A percentile compares a stretch with the other conserved stretches of the same genome.
phyloP scores from a whole-genome alignment of 768 basidiomycete genomes.

The Myochromella boudieri region DNA sequence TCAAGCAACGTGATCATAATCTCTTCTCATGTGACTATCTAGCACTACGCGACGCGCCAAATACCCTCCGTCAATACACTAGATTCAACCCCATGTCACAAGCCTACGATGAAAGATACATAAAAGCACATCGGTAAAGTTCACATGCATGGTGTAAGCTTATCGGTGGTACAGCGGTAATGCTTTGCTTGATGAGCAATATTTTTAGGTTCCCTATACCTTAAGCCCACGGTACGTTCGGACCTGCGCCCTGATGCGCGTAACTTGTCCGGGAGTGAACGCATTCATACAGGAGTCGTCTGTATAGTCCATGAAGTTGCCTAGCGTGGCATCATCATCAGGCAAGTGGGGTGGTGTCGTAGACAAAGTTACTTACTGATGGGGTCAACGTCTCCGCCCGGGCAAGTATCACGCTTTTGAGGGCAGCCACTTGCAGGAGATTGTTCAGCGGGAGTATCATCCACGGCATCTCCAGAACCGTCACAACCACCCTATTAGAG shows the following conservation, averaged over 20 bases:
- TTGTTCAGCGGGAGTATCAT: constrained; percentile 42
- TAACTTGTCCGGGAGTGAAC: constrained; percentile 43
- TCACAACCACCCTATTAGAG: constrained; percentile 34
- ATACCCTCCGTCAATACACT: too few species aligned
- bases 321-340: constrained; percentile 6
- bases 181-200: too few species aligned
- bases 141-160: too few species aligned
- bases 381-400: constrained; percentile 34
- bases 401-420: constrained; percentile 28
- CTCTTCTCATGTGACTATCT: too few species aligned
- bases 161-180: too few species aligned
- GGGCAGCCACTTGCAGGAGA: constrained; percentile 38
- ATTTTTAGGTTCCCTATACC: too few species aligned
- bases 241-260: constrained; percentile 34
- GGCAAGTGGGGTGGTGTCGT: too few species aligned
- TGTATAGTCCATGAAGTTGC: constrained; percentile 51
- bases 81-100: too few species aligned
- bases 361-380: constrained; percentile 41
- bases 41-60: too few species aligned
- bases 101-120: too few species aligned
- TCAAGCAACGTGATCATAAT: too few species aligned
- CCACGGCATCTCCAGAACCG: constrained; percentile 37
- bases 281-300: constrained; percentile 44
- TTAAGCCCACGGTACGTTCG: constrained; percentile 36
- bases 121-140: too few species aligned